Evolutionary conservation across 140 eudicot species (phyloP).

Genomic region (Ambrosia hybrid): DNA sequence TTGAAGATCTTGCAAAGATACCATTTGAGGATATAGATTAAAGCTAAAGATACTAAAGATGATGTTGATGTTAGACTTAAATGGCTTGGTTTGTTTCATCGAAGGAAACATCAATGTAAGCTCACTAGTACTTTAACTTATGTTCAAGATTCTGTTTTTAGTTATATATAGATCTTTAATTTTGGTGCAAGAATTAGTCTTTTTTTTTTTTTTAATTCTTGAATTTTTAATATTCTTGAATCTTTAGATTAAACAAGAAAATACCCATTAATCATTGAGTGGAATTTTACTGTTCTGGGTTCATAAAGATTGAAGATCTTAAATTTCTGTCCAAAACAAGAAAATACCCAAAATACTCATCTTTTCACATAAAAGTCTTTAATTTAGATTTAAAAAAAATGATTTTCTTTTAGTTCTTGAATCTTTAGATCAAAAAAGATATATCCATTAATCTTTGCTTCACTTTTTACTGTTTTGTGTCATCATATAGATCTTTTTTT

Average conservation of each 20-base stretch:
- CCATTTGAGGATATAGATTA: conserved; percentile 70
- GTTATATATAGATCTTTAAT: too few relatives aligned
- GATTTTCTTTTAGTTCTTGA: not conserved
- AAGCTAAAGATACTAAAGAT: conserved; percentile 62
- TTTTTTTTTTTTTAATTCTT: not conserved
- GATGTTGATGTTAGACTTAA: conserved; percentile 94
- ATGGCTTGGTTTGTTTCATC: conserved; percentile 96
- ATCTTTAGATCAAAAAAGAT: conserved; percentile 5
- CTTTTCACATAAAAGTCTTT: too few relatives aligned
- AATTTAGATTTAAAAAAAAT: too few relatives aligned
- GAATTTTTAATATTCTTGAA: not conserved
- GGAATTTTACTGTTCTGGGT: not conserved
- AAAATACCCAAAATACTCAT: too few relatives aligned
- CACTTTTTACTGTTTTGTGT: not conserved
- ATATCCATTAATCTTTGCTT: conserved; percentile 2
- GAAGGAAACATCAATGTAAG: conserved; percentile 97
- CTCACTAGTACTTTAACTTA: not conserved
- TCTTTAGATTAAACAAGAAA: conserved; percentile 24
- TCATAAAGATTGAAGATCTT: not conserved
- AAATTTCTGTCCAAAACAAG: not conserved
- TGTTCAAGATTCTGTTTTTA: not conserved
- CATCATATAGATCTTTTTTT: not conserved
- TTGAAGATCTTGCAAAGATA: conserved; percentile 73
- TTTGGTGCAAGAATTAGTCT: conserved; percentile 1
- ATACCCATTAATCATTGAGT: conserved; percentile 2